Conservation (phyloP, 2,329 filamentous ascomycete species). For the Fusarium illudens region DNA sequence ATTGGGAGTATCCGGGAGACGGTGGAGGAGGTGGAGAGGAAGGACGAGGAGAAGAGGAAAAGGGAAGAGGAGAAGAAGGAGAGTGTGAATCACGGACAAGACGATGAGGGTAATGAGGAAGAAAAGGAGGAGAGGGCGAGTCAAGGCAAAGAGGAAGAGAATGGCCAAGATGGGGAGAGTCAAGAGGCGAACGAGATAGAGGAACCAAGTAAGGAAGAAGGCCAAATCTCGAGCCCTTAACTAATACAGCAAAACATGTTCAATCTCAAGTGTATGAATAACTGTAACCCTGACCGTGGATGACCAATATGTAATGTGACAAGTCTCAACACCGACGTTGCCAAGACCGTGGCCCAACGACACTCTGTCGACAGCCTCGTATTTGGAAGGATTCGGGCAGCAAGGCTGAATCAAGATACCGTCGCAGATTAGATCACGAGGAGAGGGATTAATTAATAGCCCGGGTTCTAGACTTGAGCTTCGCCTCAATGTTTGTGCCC, state of each 20-base stretch:
- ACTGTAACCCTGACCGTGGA: no score
- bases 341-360: neutral
- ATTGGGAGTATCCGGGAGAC: conserved; percentile 22
- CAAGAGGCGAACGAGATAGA: neutral
- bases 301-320: no score
- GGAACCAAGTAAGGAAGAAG: neutral
- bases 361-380: neutral
- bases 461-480: conserved; percentile 3
- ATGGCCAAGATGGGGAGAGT: neutral
- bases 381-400: neutral
- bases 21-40: conserved; percentile 1
- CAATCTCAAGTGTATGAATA: no score
- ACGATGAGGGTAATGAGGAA: neutral
- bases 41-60: conserved; percentile 6
- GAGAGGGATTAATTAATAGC: conserved; percentile 2
- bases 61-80: neutral
- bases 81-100: neutral
- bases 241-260: no score
- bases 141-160: neutral
- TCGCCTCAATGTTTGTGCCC: conserved; percentile 31
- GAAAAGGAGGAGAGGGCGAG: neutral
- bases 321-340: neutral
- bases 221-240: no score
- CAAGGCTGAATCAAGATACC: neutral
- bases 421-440: neutral